A percentile compares a stretch with the other conserved stretches of the same genome.
These are phyloP conservation scores for Beauveria scarabaeidicola DNA, from an alignment of 2,329 filamentous ascomycete genomes.

Conservation along the genomic window DNA sequence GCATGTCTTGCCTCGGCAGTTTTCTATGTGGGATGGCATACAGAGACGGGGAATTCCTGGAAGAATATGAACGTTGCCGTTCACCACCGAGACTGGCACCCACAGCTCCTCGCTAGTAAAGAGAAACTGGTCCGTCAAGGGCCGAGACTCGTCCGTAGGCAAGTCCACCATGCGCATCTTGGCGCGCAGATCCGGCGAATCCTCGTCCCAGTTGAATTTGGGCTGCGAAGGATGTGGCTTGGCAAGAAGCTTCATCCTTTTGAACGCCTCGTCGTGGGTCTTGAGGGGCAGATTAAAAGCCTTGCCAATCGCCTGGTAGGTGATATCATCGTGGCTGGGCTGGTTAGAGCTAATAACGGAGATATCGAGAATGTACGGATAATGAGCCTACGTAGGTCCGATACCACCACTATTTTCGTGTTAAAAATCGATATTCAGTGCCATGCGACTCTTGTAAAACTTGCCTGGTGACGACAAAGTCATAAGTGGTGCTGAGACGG, in stretches of 20 bases:
- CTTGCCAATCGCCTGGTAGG: constrained; percentile 87
- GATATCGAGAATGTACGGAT: too few relatives aligned
- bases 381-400: constrained; percentile 68
- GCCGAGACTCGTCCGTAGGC: constrained; percentile 61
- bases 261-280: constrained; percentile 67
- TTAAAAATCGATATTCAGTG: background rate
- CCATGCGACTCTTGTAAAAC: constrained; percentile 4
- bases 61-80: constrained; percentile 87
- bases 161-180: constrained; percentile 87
- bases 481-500: constrained; percentile 82
- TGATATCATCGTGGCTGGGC: constrained; percentile 88
- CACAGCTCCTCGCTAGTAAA: constrained; percentile 77
- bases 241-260: constrained; percentile 75
- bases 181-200: constrained; percentile 68
- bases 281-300: constrained; percentile 72
- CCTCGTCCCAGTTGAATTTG: constrained; percentile 71
- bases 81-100: constrained; percentile 84
- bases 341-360: constrained; percentile 1
- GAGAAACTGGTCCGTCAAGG: constrained; percentile 62
- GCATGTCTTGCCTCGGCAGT: background rate
- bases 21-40: constrained; percentile 23
- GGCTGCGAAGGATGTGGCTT: constrained; percentile 64
- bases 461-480: constrained; percentile 82
- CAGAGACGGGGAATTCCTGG: constrained; percentile 82
- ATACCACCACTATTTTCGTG: constrained; percentile 64